phyloP scores from a whole-genome alignment of 768 basidiomycete genomes.

The Boletus edulis region DNA sequence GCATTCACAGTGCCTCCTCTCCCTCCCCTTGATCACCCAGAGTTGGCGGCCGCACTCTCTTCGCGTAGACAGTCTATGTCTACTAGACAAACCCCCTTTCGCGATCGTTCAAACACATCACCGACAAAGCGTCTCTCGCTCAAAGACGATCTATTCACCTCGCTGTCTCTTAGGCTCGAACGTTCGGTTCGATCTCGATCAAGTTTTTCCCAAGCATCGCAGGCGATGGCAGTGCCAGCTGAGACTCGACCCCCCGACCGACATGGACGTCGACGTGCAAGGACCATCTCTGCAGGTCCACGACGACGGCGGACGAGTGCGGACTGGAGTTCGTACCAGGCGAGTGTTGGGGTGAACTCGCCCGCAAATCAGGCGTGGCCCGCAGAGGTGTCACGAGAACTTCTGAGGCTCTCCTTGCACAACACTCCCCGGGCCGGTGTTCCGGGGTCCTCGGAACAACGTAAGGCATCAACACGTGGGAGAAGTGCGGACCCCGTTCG shows the following conservation, averaged over 20 bases:
- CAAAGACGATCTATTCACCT: slow-evolving; percentile 20
- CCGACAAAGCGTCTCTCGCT: slow-evolving; percentile 14
- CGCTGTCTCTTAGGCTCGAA: slow-evolving; percentile 25
- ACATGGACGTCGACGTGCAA: slow-evolving; percentile 17
- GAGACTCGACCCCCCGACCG: neutral
- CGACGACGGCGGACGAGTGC: slow-evolving; percentile 50
- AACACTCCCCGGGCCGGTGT: neutral
- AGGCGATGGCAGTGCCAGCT: slow-evolving; percentile 7
- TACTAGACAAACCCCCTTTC: slow-evolving; percentile 6
- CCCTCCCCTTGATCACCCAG: slow-evolving; percentile 50
- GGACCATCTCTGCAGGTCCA: slow-evolving; percentile 35
- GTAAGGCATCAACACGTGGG: slow-evolving; percentile 20
- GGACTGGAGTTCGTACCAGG: slow-evolving; percentile 54
- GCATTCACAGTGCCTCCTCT: slow-evolving; percentile 47
- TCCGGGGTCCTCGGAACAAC: slow-evolving; percentile 26
- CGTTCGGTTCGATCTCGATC: slow-evolving; percentile 27
- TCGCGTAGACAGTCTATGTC: slow-evolving; percentile 18
- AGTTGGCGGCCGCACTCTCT: slow-evolving; percentile 21
- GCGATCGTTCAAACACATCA: slow-evolving; percentile 25
- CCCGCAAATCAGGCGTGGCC: slow-evolving; percentile 48
- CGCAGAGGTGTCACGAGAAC: slow-evolving; percentile 55
- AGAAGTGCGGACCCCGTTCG: slow-evolving; percentile 13
- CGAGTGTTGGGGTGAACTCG: slow-evolving; percentile 32
- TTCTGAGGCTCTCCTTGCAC: slow-evolving; percentile 48
- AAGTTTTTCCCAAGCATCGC: slow-evolving; percentile 26